phyloP scores from a whole-genome alignment of 202 grass and related monocot genomes.

The Schoenoplectus triqueter region DNA sequence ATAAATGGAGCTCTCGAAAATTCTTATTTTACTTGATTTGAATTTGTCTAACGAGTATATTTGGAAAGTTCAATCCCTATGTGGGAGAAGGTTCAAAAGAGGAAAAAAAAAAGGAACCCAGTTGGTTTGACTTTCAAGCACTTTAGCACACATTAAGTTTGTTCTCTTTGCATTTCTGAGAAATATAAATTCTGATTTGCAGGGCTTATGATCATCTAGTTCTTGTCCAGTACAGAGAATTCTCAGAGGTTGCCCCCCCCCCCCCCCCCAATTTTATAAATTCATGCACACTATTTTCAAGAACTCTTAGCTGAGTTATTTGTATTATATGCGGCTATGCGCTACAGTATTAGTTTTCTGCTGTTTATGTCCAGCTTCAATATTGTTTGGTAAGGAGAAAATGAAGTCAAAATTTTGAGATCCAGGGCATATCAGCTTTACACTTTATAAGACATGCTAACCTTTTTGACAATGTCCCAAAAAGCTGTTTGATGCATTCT shows the following conservation, averaged over 20 bases:
- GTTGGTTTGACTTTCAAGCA: neutral
- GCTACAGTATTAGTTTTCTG: neutral
- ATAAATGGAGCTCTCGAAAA: neutral
- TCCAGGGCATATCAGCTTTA: neutral
- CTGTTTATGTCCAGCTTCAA: neutral
- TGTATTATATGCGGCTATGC: neutral
- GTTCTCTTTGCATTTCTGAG: neutral
- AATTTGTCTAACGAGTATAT: conserved; percentile 7
- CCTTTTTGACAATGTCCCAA: neutral
- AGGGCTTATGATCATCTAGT: conserved; percentile 94
- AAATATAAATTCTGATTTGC: conserved; percentile 50
- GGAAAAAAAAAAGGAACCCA: neutral
- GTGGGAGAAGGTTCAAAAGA: neutral
- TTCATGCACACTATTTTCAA: conserved; percentile 13
- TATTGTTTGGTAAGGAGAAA: neutral
- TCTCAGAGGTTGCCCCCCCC: conserved; percentile 49
- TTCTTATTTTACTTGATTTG: neutral
- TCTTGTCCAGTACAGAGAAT: conserved; percentile 93
- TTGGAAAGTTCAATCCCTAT: conserved; percentile 5
- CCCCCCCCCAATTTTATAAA: neutral
- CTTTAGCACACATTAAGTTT: neutral
- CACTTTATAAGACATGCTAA: neutral
- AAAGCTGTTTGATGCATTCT: conserved; percentile 26
- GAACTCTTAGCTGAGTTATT: neutral
- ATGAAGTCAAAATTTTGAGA: neutral